Conservation (phyloP, 1,284 basidiomycete genomes). For the Heliocybe sulcata region DNA sequence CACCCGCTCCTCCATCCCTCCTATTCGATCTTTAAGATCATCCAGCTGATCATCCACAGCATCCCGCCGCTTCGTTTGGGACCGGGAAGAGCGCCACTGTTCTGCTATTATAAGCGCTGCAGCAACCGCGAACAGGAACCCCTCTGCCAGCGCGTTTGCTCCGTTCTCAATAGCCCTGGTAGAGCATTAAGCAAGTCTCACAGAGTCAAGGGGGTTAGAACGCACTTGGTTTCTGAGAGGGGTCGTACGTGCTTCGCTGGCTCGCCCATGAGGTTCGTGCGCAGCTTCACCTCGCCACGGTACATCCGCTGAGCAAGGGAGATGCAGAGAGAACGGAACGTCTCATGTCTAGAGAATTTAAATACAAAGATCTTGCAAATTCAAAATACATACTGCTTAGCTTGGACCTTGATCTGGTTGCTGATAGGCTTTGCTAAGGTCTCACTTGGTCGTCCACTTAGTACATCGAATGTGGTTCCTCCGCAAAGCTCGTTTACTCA, state of each 20-base stretch:
- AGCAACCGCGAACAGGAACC: conserved; percentile 80
- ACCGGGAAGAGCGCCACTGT: conserved; percentile 70
- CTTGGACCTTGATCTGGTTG: conserved; percentile 67
- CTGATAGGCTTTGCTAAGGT: conserved; percentile 85
- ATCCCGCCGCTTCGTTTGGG: conserved; percentile 67
- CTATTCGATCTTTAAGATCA: conserved; percentile 39
- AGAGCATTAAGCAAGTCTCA: background rate
- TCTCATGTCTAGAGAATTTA: conserved; percentile 52
- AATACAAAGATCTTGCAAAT: background rate
- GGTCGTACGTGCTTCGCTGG: conserved; percentile 67
- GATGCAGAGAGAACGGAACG: conserved; percentile 72
- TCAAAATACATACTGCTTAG: conserved; percentile 53
- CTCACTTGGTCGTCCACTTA: conserved; percentile 28
- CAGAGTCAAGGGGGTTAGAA: conserved; percentile 5
- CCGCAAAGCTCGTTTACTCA: background rate
- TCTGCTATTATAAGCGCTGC: conserved; percentile 74
- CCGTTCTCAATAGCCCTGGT: conserved; percentile 83
- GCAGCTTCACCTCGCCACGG: conserved; percentile 67
- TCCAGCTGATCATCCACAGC: conserved; percentile 71
- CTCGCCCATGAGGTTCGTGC: conserved; percentile 78
- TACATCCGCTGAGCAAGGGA: conserved; percentile 79
- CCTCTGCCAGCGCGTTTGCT: conserved; percentile 80
- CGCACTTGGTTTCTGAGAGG: conserved; percentile 75
- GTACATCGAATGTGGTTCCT: background rate
- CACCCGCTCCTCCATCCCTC: conserved; percentile 37